Conservation (phyloP, 352 stramenopile species). For the Phytopythium montanum region DNA sequence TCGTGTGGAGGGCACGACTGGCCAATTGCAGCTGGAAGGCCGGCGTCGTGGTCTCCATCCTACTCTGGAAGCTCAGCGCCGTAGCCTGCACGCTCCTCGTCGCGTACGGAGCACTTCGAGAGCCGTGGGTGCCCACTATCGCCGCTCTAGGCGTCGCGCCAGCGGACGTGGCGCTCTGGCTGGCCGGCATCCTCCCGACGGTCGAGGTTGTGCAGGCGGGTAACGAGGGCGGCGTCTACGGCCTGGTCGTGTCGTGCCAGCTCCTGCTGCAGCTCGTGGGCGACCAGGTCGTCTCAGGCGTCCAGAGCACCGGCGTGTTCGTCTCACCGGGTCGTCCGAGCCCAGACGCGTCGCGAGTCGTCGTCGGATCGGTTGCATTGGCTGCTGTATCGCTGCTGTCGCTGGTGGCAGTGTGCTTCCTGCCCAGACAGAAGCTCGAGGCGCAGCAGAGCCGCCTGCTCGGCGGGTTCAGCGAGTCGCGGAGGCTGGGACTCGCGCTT, state of each 20-base stretch:
- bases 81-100: constrained; percentile 17
- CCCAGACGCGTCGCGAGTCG: constrained; percentile 4
- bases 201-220: constrained; percentile 42
- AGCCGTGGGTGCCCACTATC: constrained; percentile 23
- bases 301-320: constrained; percentile 7
- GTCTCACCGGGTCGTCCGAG: constrained; percentile 6
- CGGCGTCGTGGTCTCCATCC: constrained; percentile 8
- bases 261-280: constrained; percentile 29
- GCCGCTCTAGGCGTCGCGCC: constrained; percentile 14
- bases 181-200: constrained; percentile 32
- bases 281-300: constrained; percentile 14
- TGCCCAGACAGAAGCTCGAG: constrained; percentile 40
- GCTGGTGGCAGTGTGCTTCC: constrained; percentile 17
- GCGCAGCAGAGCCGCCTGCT: constrained; percentile 44
- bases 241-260: constrained; percentile 30
- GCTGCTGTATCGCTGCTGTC: constrained; percentile 16
- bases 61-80: constrained; percentile 13
- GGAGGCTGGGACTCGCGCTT: constrained; percentile 17
- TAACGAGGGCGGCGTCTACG: constrained; percentile 40
- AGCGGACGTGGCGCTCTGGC: constrained; percentile 22
- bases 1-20: constrained; percentile 19
- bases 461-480: constrained; percentile 34
- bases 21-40: constrained; percentile 22
- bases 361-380: constrained; percentile 16
- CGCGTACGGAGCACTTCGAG: constrained; percentile 15